A percentile compares a stretch with the other conserved stretches of the same genome.
Evolutionary conservation across 2,329 filamentous ascomycete species (phyloP).

Genomic region (Aspergillus nomiae): DNA sequence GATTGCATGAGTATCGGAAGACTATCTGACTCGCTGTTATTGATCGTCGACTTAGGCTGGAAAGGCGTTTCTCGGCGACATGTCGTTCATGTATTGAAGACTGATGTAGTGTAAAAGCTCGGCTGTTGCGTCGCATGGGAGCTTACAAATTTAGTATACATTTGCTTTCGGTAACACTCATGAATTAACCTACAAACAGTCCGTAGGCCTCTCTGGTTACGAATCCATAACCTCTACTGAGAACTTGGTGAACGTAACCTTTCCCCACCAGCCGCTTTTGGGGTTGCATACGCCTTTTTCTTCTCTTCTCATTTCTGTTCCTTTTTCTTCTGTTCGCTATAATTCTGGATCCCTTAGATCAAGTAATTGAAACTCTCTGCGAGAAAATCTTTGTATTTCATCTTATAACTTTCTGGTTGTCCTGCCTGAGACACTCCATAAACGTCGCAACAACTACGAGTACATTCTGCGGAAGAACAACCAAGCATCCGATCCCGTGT

Average conservation of each 20-base stretch:
- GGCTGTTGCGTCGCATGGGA: not conserved
- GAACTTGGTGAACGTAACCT: not conserved
- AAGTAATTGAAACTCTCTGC: not conserved
- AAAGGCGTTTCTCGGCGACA: fast-evolving
- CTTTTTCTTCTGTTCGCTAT: not conserved
- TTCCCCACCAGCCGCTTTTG: not conserved
- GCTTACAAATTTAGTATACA: not conserved
- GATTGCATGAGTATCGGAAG: slow-evolving; percentile 20
- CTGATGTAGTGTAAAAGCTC: not conserved
- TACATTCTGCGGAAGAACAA: not conserved
- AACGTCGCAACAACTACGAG: not conserved
- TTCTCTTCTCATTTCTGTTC: not conserved
- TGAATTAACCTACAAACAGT: not conserved
- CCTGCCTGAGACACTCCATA: no score
- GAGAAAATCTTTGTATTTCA: not conserved
- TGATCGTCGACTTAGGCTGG: not conserved
- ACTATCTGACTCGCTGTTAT: not conserved
- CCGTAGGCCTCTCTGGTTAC: not conserved
- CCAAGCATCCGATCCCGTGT: not conserved
- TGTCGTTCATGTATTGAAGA: not conserved
- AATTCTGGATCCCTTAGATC: fast-evolving
- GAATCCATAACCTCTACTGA: not conserved
- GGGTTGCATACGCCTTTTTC: not conserved
- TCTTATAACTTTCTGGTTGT: not conserved
- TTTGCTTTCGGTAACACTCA: not conserved